Base-by-base conservation (phyloP, 1,284 basidiomycete species). In the Erythrobasidium hasegawianum region DNA sequence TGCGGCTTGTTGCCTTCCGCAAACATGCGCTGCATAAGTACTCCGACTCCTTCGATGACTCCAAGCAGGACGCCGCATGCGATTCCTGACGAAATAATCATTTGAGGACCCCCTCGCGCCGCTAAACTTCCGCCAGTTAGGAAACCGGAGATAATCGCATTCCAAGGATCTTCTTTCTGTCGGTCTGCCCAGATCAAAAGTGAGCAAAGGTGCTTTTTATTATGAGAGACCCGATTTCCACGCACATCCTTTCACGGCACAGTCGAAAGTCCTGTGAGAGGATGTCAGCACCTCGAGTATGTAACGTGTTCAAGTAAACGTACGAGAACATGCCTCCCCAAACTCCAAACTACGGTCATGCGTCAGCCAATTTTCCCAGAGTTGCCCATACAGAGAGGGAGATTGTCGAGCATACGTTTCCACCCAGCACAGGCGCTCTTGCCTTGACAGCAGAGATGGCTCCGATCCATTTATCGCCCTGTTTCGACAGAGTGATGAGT, bases 91-190 rank as follows among this genome's bases (percentile, higher is more conserved):
- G 88, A 87, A 53, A 97, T 81, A 16, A 92, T 92, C 39, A 90
- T 87, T 79, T 85, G 87, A 22, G 94, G 95, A 20, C 95, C 95
- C 79, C 89, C 89, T 79, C 95, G 85, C 69, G 90, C 85, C 59
- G 96, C 96, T 58, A 99, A 80, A 77, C 90, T 95, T 65, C 95
- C 95, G 79, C 96, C 96, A 26, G 95, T 97, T 84, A 96, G 85
- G 81, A 98, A 98, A 49, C 96, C 95, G 52, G 95, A 92, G 65
- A 96, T 89, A 76, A 99, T 97, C 45, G 93, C 93, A 78, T 99
- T 99, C 93, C 94, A 98, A 58, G 94, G 90, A 79, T 99, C 96
- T 79, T 99, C 96, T 79, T 98, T 98, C 81, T 98, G 95, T 76
- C 96, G 82, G 81, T 47, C 43, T 86, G 43, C 43, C 5, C n/a